These are phyloP conservation scores for Penicillium desertorum DNA, from an alignment of 495 filamentous ascomycete genomes.

Conservation along the genomic window DNA sequence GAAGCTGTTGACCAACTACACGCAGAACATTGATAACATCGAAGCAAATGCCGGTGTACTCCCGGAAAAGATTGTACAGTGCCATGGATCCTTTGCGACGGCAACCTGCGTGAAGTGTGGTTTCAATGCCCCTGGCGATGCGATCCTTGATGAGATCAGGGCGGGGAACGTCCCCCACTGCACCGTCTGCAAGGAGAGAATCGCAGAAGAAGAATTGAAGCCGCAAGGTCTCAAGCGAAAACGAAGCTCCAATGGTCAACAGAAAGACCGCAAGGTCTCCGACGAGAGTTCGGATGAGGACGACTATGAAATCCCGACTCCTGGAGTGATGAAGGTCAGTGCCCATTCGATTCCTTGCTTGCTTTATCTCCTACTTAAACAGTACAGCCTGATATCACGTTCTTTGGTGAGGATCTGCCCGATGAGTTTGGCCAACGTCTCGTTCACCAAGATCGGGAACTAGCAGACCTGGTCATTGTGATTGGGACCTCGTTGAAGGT, in stretches of 20 bases:
- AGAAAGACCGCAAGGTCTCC: conserved; percentile 51
- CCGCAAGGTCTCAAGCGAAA: conserved; percentile 71
- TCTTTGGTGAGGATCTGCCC: conserved; percentile 77
- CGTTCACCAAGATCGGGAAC: conserved; percentile 70
- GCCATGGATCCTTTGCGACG: conserved; percentile 92
- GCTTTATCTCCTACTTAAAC: conserved; percentile 5
- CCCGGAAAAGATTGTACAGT: conserved; percentile 86
- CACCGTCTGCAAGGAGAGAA: conserved; percentile 39
- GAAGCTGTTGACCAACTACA: conserved; percentile 94
- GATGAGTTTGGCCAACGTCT: conserved; percentile 81
- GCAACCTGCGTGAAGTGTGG: conserved; percentile 86
- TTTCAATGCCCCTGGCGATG: conserved; percentile 69
- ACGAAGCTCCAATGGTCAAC: conserved; percentile 60
- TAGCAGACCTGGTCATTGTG: conserved; percentile 89
- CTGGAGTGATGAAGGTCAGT: conserved; percentile 86
- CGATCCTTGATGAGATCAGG: conserved; percentile 75
- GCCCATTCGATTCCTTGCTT: background rate
- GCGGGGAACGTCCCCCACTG: conserved; percentile 66
- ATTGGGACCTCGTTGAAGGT: conserved; percentile 98
- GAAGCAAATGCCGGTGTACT: conserved; percentile 83
- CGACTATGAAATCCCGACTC: conserved; percentile 65
- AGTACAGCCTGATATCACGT: conserved; percentile 82
- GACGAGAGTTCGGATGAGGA: conserved; percentile 71
- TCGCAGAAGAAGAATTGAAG: conserved; percentile 41
- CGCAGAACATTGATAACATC: conserved; percentile 98